Evolutionary conservation across 768 basidiomycete genomes (phyloP).

Genomic region (Russula vinacea): DNA sequence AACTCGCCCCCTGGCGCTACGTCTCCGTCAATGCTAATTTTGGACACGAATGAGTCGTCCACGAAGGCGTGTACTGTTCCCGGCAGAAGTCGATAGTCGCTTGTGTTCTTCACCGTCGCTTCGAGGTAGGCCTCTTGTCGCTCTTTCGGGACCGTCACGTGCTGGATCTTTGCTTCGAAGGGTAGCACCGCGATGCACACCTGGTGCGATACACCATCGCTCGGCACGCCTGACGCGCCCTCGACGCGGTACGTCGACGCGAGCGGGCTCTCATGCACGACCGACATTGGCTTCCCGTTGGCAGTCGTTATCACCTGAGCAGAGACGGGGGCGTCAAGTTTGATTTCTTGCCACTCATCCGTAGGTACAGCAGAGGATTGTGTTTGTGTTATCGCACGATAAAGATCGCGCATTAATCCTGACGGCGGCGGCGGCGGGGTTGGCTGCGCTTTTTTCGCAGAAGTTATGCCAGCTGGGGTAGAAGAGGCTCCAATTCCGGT

Average conservation of each 20-base stretch:
- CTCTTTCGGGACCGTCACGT: conserved; percentile 50
- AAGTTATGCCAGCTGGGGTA: neutral
- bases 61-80: conserved; percentile 55
- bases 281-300: conserved; percentile 40
- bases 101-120: conserved; percentile 50
- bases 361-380: neutral
- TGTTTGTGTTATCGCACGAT: too few relatives aligned
- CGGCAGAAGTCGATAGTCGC: conserved; percentile 53
- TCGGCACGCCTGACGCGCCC: conserved; percentile 50
- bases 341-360: conserved; percentile 5
- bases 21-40: conserved; percentile 47
- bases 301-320: neutral
- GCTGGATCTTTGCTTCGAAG: conserved; percentile 46
- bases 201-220: conserved; percentile 53
- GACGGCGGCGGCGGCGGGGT: neutral
- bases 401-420: too few relatives aligned
- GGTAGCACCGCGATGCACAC: conserved; percentile 51
- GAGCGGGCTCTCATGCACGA: conserved; percentile 53
- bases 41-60: conserved; percentile 55
- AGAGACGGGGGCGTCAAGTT: neutral
- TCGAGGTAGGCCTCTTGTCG: conserved; percentile 50
- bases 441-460: neutral
- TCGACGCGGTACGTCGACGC: conserved; percentile 53
- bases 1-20: conserved; percentile 52
- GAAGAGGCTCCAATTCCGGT: neutral